These are phyloP conservation scores for Pholiota molesta DNA, from an alignment of 768 basidiomycete species.

Conservation along the genomic window DNA sequence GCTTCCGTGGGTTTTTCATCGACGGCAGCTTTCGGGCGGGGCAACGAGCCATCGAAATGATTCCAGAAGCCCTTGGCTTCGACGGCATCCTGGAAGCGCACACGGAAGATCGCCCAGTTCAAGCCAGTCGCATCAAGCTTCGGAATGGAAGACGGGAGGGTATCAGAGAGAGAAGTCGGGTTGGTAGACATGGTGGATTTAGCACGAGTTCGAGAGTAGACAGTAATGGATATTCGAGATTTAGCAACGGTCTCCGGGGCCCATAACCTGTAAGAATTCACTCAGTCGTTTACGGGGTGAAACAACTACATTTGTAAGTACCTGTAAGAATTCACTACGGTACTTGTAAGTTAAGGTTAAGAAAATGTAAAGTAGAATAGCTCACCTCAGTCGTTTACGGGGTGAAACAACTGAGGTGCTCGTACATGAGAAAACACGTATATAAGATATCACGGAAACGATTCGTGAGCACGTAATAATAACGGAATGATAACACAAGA, in stretches of 20 bases:
- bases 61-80: conserved; percentile 32
- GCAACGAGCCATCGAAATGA: conserved; percentile 30
- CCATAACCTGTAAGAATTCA: conserved; percentile 24
- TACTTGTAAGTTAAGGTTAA: no score
- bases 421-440: no score
- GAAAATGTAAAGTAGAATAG: no score
- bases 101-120: conserved; percentile 24
- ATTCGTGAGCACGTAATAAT: no score
- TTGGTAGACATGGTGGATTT: background rate
- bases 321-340: no score
- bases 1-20: no score
- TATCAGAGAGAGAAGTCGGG: conserved; percentile 1
- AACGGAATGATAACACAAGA: no score
- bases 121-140: conserved; percentile 32
- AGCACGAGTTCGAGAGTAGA: conserved; percentile 7
- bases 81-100: conserved; percentile 24
- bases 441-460: no score
- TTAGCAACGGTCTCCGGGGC: conserved; percentile 19
- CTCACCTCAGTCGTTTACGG: no score
- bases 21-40: background rate
- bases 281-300: no score
- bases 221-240: background rate
- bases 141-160: conserved; percentile 26
- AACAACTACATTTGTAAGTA: no score
- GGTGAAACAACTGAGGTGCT: no score